phyloP scores from a whole-genome alignment of 441 rosid genomes.

The Biscutella auriculata region DNA sequence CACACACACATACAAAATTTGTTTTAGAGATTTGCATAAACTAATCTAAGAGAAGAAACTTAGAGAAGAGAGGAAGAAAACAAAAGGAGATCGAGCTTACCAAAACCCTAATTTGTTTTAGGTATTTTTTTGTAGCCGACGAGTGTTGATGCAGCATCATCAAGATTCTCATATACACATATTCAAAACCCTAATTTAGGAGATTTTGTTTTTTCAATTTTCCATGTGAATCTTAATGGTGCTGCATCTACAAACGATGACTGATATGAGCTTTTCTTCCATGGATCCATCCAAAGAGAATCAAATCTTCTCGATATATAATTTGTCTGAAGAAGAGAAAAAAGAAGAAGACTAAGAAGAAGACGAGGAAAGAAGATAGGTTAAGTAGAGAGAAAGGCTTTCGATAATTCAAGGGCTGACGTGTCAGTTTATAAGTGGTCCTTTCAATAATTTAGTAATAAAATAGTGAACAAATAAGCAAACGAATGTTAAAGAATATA shows the following conservation, averaged over 20 bases:
- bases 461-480: not conserved
- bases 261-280: conserved; percentile 25
- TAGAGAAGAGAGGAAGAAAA: no score
- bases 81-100: no score
- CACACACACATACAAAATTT: no score
- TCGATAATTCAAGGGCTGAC: conserved; percentile 16
- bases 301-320: not conserved
- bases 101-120: no score
- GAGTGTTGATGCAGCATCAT: conserved; percentile 97
- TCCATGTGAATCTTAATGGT: conserved; percentile 84
- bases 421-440: conserved; percentile 16
- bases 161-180: conserved; percentile 74
- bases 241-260: conserved; percentile 75
- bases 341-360: not conserved
- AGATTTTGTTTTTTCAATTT: conserved; percentile 7
- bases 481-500: no score
- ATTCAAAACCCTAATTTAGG: conserved; percentile 17
- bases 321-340: not conserved
- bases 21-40: no score
- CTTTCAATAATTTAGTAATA: no score
- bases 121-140: conserved; percentile 35
- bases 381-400: conserved; percentile 3
- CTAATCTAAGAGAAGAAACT: no score
- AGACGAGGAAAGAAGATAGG: conserved; percentile 9
- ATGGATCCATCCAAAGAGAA: no score